These are phyloP conservation scores for Fusarium ramigenum DNA, from an alignment of 2,329 filamentous ascomycete genomes.

Conservation along the genomic window DNA sequence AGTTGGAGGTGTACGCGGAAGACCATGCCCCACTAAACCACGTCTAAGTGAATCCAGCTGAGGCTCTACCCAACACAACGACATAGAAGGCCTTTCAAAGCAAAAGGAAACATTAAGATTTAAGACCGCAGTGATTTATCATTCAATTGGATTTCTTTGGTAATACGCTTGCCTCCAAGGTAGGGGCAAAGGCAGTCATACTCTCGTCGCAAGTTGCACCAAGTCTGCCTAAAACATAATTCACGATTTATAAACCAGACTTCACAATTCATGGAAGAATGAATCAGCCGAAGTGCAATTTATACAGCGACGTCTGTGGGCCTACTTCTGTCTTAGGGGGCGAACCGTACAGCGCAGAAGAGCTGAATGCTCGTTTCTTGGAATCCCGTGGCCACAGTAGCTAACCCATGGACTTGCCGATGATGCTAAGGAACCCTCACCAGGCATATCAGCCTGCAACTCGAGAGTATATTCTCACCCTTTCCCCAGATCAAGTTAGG, in stretches of 20 bases:
- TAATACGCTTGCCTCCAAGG: background rate
- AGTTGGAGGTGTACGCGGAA: conserved; percentile 1
- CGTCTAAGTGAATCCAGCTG: background rate
- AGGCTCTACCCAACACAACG: background rate
- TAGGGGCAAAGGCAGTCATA: background rate
- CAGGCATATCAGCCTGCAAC: background rate
- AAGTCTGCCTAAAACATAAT: background rate
- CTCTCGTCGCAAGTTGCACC: background rate
- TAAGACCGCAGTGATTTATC: background rate
- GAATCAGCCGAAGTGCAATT: too few relatives aligned
- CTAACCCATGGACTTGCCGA: background rate
- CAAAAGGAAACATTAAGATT: background rate
- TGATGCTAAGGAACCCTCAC: background rate
- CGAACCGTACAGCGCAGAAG: background rate
- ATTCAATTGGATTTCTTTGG: background rate
- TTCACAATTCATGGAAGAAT: background rate
- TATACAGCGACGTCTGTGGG: background rate
- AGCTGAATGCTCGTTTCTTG: background rate
- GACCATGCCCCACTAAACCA: conserved; percentile 11
- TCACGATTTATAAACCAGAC: background rate
- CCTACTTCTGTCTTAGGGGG: background rate
- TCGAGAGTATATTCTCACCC: background rate
- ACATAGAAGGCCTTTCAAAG: background rate
- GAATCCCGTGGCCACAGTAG: background rate
- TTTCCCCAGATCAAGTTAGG: background rate